Percentiles rank a stretch among this genome's conserved stretches.
phyloP scores from a whole-genome alignment of 2,329 filamentous ascomycete species.

The Dactylellina sp. region DNA sequence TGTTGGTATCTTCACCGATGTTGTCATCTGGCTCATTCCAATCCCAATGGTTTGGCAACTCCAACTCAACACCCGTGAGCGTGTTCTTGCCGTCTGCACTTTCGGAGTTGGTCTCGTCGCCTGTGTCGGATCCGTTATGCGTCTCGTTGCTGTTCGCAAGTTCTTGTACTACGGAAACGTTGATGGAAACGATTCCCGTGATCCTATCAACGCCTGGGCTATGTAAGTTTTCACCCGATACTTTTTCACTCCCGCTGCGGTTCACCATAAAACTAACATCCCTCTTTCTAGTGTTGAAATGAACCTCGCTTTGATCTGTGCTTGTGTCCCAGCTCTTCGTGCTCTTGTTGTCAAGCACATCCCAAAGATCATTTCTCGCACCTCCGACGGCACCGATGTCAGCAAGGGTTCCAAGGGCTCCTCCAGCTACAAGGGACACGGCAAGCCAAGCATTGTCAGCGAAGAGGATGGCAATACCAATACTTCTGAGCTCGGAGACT shows the following conservation, averaged over 20 bases:
- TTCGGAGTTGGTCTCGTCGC: constrained; percentile 52
- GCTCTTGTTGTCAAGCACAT: constrained; percentile 51
- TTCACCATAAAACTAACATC: constrained; percentile 28
- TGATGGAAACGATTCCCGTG: constrained; percentile 49
- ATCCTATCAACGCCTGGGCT: constrained; percentile 54
- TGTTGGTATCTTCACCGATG: constrained; percentile 53
- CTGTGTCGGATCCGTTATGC: constrained; percentile 47
- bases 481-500: constrained; percentile 48
- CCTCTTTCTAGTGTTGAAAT: constrained; percentile 47
- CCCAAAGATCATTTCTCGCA: constrained; percentile 45
- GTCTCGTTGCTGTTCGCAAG: constrained; percentile 35
- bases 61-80: constrained; percentile 49
- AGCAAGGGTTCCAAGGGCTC: constrained; percentile 56
- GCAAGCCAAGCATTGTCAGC: constrained; percentile 52
- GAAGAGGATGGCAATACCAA: constrained; percentile 51
- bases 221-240: constrained; percentile 40
- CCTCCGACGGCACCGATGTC: constrained; percentile 51
- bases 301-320: constrained; percentile 54
- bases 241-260: neutral
- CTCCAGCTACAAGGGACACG: constrained; percentile 52
- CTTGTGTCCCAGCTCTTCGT: constrained; percentile 50
- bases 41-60: constrained; percentile 56
- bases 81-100: constrained; percentile 48
- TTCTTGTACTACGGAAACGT: constrained; percentile 55
- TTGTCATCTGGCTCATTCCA: constrained; percentile 52